phyloP scores from a whole-genome alignment of 192 early-diverging fungal species.

The Coemansia sp. region DNA sequence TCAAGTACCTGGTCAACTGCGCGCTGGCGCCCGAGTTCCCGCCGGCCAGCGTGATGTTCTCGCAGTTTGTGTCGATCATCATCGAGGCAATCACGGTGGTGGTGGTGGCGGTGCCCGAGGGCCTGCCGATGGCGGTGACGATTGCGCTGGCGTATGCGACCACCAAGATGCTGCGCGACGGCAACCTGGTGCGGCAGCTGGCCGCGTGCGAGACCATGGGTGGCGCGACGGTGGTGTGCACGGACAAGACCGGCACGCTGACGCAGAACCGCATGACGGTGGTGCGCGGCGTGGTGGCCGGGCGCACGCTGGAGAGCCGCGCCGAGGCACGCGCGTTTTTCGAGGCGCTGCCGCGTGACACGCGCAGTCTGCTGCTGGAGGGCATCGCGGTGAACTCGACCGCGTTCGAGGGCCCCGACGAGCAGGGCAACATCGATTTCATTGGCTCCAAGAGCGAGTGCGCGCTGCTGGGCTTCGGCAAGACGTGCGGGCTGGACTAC shows the following conservation, averaged over 20 bases:
- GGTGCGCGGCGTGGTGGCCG: slow-evolving; percentile 58
- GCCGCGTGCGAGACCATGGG: slow-evolving; percentile 83
- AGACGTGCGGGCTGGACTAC: slow-evolving; percentile 62
- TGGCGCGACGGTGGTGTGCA: slow-evolving; percentile 75
- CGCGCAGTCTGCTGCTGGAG: slow-evolving; percentile 53
- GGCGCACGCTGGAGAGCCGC: slow-evolving; percentile 38
- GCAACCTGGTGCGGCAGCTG: slow-evolving; percentile 75
- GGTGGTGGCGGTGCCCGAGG: slow-evolving; percentile 84
- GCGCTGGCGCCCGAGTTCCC: slow-evolving; percentile 58
- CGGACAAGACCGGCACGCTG: slow-evolving; percentile 85
- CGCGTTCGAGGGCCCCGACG: slow-evolving; percentile 68
- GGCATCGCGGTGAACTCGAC: slow-evolving; percentile 71
- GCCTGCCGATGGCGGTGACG: slow-evolving; percentile 83
- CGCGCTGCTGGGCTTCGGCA: slow-evolving; percentile 66
- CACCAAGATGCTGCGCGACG: slow-evolving; percentile 76
- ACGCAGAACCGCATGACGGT: slow-evolving; percentile 84
- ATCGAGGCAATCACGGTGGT: slow-evolving; percentile 80
- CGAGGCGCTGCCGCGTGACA: slow-evolving; percentile 37
- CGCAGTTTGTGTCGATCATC: slow-evolving; percentile 62
- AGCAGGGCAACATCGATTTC: slow-evolving; percentile 57
- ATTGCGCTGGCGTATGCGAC: slow-evolving; percentile 79
- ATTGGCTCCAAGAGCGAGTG: slow-evolving; percentile 81
- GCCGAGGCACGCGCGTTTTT: slow-evolving; percentile 52
- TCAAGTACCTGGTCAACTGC: slow-evolving; percentile 61
- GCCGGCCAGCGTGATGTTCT: slow-evolving; percentile 52